Percentiles rank a stretch among this genome's conserved stretches.
Conservation (phyloP, 768 basidiomycete genomes). For the Dioszegia hungarica region DNA sequence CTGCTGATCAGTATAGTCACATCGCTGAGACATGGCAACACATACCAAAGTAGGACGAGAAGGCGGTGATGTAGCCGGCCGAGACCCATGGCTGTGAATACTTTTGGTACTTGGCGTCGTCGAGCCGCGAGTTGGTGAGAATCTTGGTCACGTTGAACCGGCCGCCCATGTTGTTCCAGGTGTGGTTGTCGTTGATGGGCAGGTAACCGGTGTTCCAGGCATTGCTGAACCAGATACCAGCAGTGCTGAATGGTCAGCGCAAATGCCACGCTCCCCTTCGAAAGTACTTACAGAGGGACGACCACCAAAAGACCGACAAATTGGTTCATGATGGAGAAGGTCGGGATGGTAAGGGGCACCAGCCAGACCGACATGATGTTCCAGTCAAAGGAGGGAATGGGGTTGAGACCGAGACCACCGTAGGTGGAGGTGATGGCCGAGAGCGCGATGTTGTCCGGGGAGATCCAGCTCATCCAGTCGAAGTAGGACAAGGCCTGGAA, state of each 20-base stretch:
- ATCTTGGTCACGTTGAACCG: constrained; percentile 55
- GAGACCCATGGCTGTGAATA: constrained; percentile 54
- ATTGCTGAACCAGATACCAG: constrained; percentile 24
- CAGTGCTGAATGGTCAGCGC: not conserved
- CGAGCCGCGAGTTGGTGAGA: constrained; percentile 50
- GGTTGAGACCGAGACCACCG: constrained; percentile 50
- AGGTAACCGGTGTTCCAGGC: constrained; percentile 44
- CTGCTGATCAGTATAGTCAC: too few relatives aligned
- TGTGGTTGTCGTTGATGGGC: constrained; percentile 36
- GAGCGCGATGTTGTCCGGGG: constrained; percentile 49
- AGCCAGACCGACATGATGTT: constrained; percentile 23
- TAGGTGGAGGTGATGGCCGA: constrained; percentile 39
- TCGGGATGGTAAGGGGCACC: constrained; percentile 45
- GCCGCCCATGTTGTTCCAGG: constrained; percentile 52
- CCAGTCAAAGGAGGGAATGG: constrained; percentile 51
- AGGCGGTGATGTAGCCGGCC: constrained; percentile 52
- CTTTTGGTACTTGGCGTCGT: constrained; percentile 52
- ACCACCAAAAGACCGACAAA: constrained; percentile 44
- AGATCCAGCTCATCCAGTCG: constrained; percentile 52
- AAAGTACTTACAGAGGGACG: constrained; percentile 23
- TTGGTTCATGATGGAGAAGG: constrained; percentile 51
- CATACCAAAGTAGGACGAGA: constrained; percentile 51
- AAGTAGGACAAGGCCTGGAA: constrained; percentile 34
- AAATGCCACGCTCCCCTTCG: not conserved
- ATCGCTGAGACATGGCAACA: constrained; percentile 35